A percentile compares a stretch with the other conserved stretches of the same genome.
Evolutionary conservation across 257 asterid genomes (phyloP).

Genomic region (Datura wrightii): DNA sequence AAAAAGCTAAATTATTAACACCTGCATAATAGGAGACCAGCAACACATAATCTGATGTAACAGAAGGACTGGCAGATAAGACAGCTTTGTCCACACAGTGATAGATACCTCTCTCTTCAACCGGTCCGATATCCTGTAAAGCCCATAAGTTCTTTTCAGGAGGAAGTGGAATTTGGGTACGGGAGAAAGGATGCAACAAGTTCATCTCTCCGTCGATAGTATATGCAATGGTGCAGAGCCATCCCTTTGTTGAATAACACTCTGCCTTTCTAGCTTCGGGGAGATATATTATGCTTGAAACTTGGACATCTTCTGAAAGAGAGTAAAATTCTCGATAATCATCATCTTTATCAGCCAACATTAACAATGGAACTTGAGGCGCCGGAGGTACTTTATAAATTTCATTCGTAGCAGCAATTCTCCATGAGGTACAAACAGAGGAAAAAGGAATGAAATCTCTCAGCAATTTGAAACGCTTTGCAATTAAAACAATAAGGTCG

Average conservation of each 20-base stretch:
- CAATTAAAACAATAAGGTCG: neutral
- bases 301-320: neutral
- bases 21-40: neutral
- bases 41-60: constrained; percentile 14
- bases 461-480: neutral
- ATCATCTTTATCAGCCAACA: neutral
- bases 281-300: neutral
- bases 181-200: constrained; percentile 5
- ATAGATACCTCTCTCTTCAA: neutral
- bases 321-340: neutral
- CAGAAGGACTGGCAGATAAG: neutral
- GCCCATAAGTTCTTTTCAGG: neutral
- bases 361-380: neutral
- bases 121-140: neutral
- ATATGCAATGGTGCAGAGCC: neutral
- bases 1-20: neutral
- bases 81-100: neutral
- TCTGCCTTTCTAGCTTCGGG: neutral
- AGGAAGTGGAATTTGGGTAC: neutral
- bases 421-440: neutral
- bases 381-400: neutral
- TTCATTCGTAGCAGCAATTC: neutral
- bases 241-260: neutral
- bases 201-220: neutral
- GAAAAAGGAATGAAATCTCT: neutral